phyloP scores from a whole-genome alignment of 352 stramenopile genomes.

The Aphanomyces stellatus region DNA sequence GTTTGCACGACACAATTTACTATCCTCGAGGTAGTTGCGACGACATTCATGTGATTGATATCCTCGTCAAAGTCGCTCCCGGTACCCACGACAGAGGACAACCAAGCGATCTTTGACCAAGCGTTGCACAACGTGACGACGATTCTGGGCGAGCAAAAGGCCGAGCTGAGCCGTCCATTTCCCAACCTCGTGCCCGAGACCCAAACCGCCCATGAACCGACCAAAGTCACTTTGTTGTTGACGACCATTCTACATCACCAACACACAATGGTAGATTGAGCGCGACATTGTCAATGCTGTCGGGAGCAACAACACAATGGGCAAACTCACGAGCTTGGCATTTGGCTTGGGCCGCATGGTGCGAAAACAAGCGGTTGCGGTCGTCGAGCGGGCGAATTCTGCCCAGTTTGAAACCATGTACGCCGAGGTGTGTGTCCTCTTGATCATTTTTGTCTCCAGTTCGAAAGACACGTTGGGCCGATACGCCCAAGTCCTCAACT shows the following conservation, averaged over 20 bases:
- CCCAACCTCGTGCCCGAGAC: slow-evolving; percentile 9
- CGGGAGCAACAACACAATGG: slow-evolving; percentile 26
- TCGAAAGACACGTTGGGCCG: slow-evolving; percentile 14
- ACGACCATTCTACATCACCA: too few species aligned
- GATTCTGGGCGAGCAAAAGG: not conserved
- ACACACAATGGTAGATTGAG: too few species aligned
- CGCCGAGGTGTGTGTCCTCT: not conserved
- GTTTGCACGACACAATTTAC: slow-evolving; percentile 2
- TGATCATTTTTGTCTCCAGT: not conserved
- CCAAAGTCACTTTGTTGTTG: too few species aligned
- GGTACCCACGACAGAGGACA: not conserved
- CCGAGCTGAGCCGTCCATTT: slow-evolving; percentile 10
- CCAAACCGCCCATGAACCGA: not conserved
- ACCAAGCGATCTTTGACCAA: slow-evolving; percentile 14
- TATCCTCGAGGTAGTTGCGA: slow-evolving; percentile 2
- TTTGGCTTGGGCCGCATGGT: slow-evolving; percentile 77
- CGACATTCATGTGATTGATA: not conserved
- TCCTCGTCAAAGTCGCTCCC: slow-evolving; percentile 12
- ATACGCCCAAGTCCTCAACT: not conserved
- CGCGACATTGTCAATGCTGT: slow-evolving; percentile 13
- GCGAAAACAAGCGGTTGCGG: slow-evolving; percentile 77
- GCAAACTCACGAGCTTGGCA: slow-evolving; percentile 70
- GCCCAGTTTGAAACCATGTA: slow-evolving; percentile 17
- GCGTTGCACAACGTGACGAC: not conserved
- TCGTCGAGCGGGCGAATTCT: slow-evolving; percentile 42